Percentiles rank a stretch among this genome's conserved stretches.
phyloP scores from a whole-genome alignment of 192 early-diverging fungal species.

The Phycomyces nitens region DNA sequence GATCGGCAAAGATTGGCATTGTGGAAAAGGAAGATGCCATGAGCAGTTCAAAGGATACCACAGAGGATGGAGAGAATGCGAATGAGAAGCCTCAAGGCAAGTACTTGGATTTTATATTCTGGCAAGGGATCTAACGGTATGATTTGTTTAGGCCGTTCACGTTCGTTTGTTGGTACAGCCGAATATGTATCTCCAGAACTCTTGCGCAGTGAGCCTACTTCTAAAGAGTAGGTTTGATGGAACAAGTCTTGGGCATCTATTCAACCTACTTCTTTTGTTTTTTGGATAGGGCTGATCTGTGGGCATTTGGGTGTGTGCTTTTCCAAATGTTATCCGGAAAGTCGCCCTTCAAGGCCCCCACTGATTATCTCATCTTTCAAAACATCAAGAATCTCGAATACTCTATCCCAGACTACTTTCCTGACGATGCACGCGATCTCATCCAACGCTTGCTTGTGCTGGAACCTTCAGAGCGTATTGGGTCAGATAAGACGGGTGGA shows the following conservation, averaged over 20 bases:
- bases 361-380: conserved; percentile 97
- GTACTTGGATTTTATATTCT: no score
- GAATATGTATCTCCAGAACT: conserved; percentile 98
- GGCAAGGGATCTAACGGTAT: no score
- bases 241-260: no score
- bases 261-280: no score
- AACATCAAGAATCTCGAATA: conserved; percentile 90
- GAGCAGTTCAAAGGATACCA: not conserved
- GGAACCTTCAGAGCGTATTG: conserved; percentile 59
- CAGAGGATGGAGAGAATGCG: not conserved
- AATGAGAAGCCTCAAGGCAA: not conserved
- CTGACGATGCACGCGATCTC: conserved; percentile 67
- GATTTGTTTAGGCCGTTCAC: conserved; percentile 37
- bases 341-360: conserved; percentile 92
- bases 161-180: conserved; percentile 97
- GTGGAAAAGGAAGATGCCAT: conserved; percentile 11
- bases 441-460: conserved; percentile 69
- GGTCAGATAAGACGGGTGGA: conserved; percentile 50
- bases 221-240: conserved; percentile 50
- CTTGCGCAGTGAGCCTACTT: conserved; percentile 82
- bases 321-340: conserved; percentile 86
- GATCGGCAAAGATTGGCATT: conserved; percentile 81
- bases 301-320: conserved; percentile 88
- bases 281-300: conserved; percentile 77
- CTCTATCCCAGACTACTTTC: conserved; percentile 72